Evolutionary conservation across 2,329 filamentous ascomycete species (phyloP).

Genomic region (Chaetomium sp.): DNA sequence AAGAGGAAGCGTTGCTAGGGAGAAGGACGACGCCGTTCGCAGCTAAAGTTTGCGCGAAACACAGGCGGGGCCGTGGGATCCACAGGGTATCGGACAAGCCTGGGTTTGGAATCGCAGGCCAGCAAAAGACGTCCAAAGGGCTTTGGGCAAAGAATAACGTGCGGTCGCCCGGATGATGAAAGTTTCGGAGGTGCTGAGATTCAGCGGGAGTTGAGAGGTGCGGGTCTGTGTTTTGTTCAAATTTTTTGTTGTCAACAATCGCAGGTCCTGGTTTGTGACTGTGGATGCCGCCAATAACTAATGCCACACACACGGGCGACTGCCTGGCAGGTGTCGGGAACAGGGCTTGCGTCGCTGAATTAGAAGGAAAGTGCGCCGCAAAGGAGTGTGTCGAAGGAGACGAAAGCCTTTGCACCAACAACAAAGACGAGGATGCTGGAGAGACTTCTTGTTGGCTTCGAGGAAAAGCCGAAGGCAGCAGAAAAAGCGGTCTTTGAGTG

Average conservation of each 20-base stretch:
- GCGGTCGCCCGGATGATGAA: background rate
- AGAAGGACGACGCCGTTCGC: constrained; percentile 34
- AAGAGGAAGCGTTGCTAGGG: constrained; percentile 33
- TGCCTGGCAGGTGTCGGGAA: constrained; percentile 5
- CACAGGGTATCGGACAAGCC: constrained; percentile 31
- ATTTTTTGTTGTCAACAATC: constrained; percentile 38
- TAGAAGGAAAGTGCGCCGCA: constrained; percentile 14
- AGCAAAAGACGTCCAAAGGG: constrained; percentile 15
- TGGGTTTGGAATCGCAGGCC: constrained; percentile 17
- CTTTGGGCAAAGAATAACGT: constrained; percentile 2
- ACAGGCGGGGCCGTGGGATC: constrained; percentile 35
- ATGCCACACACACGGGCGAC: constrained; percentile 19
- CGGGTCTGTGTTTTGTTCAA: constrained; percentile 34
- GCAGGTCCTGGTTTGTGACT: constrained; percentile 29
- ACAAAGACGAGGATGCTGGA: constrained; percentile 14
- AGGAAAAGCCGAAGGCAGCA: constrained; percentile 17
- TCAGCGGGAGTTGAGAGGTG: constrained; percentile 21
- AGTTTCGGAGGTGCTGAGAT: constrained; percentile 16
- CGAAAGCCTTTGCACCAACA: constrained; percentile 1
- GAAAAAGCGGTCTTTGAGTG: constrained; percentile 25
- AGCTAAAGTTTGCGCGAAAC: constrained; percentile 37
- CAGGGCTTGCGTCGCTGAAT: constrained; percentile 11
- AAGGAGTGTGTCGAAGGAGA: constrained; percentile 33
- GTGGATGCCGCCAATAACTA: constrained; percentile 32
- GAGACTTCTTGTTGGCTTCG: background rate